These are phyloP conservation scores for Trifolium fragiferum DNA, from an alignment of 306 rosid genomes.

Conservation along the genomic window DNA sequence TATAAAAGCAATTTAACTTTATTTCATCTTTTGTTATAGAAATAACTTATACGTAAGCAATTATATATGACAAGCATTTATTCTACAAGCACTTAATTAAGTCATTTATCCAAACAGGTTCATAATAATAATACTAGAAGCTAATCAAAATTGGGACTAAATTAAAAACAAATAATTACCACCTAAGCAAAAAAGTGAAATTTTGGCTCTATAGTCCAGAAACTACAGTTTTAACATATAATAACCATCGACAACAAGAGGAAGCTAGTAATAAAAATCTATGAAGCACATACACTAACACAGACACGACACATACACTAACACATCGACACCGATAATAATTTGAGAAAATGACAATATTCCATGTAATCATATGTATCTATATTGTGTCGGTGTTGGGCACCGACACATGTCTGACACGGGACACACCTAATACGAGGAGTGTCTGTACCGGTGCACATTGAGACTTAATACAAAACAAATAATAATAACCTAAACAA, in stretches of 20 bases:
- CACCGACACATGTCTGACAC: too few relatives aligned
- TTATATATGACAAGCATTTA: neutral
- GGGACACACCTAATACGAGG: too few relatives aligned
- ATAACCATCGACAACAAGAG: neutral
- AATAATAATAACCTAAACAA: too few relatives aligned
- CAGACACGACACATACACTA: too few relatives aligned
- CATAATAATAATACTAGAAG: neutral
- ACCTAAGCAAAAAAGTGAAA: neutral
- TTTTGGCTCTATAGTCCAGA: neutral
- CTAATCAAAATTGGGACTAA: neutral
- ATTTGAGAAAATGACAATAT: too few relatives aligned
- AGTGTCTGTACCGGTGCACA: too few relatives aligned
- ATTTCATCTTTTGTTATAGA: neutral
- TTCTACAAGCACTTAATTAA: neutral
- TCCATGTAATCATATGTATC: too few relatives aligned
- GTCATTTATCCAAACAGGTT: neutral
- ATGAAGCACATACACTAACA: too few relatives aligned
- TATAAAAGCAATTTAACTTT: neutral
- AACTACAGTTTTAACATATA: constrained; percentile 18
- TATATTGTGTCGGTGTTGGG: too few relatives aligned
- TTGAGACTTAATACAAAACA: too few relatives aligned
- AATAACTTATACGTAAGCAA: neutral
- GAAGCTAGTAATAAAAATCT: too few relatives aligned
- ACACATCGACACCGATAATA: too few relatives aligned
- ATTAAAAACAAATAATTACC: neutral